Base-by-base conservation (phyloP, 225 moss, liverwort and hornwort species). In the Polytrichum commune region DNA sequence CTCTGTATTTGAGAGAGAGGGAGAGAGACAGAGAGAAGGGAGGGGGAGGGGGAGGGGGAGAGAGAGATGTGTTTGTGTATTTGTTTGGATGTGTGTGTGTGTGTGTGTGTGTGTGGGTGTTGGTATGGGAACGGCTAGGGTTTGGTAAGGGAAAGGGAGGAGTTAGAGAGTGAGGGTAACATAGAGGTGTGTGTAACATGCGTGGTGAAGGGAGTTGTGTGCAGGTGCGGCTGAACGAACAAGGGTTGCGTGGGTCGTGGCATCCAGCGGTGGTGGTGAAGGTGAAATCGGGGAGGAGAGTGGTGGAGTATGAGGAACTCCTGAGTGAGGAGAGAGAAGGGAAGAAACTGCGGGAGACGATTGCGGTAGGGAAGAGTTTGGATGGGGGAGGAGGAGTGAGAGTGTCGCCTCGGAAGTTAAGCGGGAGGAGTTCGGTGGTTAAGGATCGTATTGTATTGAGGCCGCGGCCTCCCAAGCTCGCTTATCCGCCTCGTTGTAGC, bases 241-340 rank as follows among this genome's bases (percentile, higher is more conserved):
- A 76, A 68, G 86, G 86, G 1, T 69, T 90, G 75, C 86, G 84
- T 27, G 90, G 90, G 29, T 84, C 84, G 29, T 90, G 90, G 90
- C 82, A 84, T 66, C 84, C 90, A 1, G 90, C 82, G 18, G 78
- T 82, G 13, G 80, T 86, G 18, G 66, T 86, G 76, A 76, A 69
- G 35, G 78, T 78, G 54, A 76, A 78, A 65, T 25, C 70, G 29
- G 84, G 84, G 13, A 73, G 78, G 23, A 75, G 90, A 25, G 60
- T 90, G 18, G 82, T 90, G 5, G 82, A 84, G 75, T 90, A 86
- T 23, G 90, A 84, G 18, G 86, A 90, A 73, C 86, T 86, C 24
- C 72, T 90, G 1, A 90, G 82, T 3, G 84, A 90, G 29, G 86
- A 81, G 53, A 77, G 82, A 20, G 72, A 79, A 3, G 29, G 29